phyloP scores from a whole-genome alignment of 2,329 filamentous ascomycete species.

The Calonectria pseudoreteaudii region DNA sequence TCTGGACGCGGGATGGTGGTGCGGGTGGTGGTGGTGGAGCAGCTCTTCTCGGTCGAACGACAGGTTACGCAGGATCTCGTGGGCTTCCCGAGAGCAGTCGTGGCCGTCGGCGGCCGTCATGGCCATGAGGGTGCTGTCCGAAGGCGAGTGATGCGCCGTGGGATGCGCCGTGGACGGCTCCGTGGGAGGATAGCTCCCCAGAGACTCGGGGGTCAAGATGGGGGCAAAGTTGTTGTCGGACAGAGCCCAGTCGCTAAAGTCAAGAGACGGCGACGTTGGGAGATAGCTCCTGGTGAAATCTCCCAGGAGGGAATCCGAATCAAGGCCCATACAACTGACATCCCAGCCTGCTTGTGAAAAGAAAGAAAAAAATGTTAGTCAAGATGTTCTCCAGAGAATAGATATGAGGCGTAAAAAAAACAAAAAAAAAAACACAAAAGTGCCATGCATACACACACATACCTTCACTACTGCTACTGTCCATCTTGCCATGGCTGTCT shows the following conservation, averaged over 20 bases:
- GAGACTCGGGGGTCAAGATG: not conserved
- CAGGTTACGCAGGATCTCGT: conserved; percentile 17
- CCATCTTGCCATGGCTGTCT: not conserved
- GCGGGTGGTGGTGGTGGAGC: not conserved
- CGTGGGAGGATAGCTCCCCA: not conserved
- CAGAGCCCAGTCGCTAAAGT: conserved; percentile 7
- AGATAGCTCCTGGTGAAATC: not conserved
- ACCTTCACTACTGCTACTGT: conserved; percentile 8
- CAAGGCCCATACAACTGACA: not conserved
- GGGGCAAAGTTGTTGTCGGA: not conserved
- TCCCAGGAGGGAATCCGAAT: not conserved
- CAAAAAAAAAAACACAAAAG: not conserved
- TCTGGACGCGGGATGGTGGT: not conserved
- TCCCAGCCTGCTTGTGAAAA: conserved; percentile 7
- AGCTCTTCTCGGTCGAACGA: not conserved
- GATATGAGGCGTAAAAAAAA: too few relatives aligned
- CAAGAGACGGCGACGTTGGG: not conserved
- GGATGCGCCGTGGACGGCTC: not conserved
- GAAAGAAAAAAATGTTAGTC: too few relatives aligned
- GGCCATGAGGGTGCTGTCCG: not conserved
- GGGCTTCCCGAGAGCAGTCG: conserved; percentile 2
- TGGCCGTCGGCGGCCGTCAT: not conserved
- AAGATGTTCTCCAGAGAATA: not conserved
- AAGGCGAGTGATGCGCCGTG: conserved; percentile 5
- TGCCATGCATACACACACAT: not conserved